Conservation (phyloP, 495 filamentous ascomycete species). For the Aspergillus diversus region DNA sequence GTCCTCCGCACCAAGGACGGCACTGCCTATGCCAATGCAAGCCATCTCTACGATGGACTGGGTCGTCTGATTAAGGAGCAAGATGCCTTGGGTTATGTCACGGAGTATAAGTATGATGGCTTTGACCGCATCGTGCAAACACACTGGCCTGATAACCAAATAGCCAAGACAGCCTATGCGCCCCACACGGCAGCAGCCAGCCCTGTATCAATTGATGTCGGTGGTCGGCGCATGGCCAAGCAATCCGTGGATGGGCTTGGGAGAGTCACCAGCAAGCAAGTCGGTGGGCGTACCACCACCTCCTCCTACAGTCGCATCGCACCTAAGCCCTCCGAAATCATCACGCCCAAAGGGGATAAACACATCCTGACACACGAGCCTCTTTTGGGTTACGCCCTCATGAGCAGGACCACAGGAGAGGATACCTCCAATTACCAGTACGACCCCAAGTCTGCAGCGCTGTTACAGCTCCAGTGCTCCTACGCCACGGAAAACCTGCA, state of each 20-base stretch:
- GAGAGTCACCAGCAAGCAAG: background rate
- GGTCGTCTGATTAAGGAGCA: conserved; percentile 1
- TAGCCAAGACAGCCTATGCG: conserved; percentile 1
- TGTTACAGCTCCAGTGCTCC: background rate
- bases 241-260: conserved; percentile 11
- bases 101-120: conserved; percentile 12
- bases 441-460: background rate
- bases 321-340: background rate
- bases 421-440: background rate
- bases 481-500: background rate
- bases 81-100: conserved; percentile 3
- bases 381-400: background rate
- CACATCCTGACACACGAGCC: background rate
- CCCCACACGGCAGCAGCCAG: background rate
- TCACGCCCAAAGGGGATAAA: background rate
- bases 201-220: conserved; percentile 4
- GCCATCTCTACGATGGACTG: conserved; percentile 12
- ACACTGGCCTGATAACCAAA: conserved; percentile 2
- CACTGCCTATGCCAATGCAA: background rate
- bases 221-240: background rate
- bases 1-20: background rate
- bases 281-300: conserved; percentile 11
- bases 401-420: background rate
- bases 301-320: background rate
- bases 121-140: conserved; percentile 17